Conservation (phyloP, 352 stramenopile genomes). For the Aphanomyces astaci region DNA sequence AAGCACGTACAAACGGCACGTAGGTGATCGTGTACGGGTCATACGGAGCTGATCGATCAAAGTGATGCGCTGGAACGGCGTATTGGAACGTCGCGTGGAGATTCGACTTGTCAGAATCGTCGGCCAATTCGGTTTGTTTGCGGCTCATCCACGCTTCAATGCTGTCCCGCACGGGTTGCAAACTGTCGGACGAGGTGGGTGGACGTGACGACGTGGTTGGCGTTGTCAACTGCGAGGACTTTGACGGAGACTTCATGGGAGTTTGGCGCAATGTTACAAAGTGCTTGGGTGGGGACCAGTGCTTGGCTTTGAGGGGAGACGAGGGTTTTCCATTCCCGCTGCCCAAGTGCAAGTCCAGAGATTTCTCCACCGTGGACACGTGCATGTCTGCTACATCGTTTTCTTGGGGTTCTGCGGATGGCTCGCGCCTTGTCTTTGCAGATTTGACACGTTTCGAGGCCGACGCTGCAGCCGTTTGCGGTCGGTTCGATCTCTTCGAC, state of each 20-base stretch:
- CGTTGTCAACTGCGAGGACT: too few species aligned
- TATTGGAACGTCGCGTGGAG: slow-evolving; percentile 49
- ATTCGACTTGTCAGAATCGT: background rate
- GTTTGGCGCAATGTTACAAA: slow-evolving; percentile 1
- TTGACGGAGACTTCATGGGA: background rate
- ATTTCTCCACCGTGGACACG: background rate
- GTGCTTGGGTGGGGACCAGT: slow-evolving; percentile 2
- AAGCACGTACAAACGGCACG: slow-evolving; percentile 42
- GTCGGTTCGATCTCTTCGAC: background rate
- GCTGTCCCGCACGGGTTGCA: background rate
- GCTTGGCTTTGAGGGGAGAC: background rate
- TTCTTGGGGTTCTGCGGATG: background rate
- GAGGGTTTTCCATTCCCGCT: background rate
- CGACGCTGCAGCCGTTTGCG: background rate
- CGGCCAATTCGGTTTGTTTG: background rate
- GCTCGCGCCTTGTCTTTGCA: background rate
- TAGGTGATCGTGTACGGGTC: slow-evolving; percentile 62
- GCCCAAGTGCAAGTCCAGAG: background rate
- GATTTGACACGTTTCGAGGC: background rate
- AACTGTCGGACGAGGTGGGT: background rate
- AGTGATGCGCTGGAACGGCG: slow-evolving; percentile 45
- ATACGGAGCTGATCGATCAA: slow-evolving; percentile 39
- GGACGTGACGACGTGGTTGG: background rate
- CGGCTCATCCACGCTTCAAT: background rate
- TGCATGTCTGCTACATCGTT: background rate